A percentile compares a stretch with the other conserved stretches of the same genome.
Conservation (phyloP, 129 eudicot species). For the Chrysanthemum seticuspe region DNA sequence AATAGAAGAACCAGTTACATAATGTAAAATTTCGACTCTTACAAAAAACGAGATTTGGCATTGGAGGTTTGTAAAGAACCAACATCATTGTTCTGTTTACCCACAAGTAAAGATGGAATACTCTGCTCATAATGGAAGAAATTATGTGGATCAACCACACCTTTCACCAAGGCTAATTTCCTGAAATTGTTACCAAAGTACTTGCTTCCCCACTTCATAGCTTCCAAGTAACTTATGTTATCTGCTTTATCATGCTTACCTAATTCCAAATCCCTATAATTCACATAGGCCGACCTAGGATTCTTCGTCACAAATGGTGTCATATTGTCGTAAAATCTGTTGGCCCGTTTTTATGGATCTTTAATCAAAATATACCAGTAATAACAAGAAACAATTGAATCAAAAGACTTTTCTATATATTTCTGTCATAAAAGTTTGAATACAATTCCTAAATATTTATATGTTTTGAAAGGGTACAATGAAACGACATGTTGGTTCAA, state of each 20-base stretch:
- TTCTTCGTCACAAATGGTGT: neutral
- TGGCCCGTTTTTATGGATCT: too few relatives aligned
- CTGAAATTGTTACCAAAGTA: neutral
- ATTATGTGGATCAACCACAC: neutral
- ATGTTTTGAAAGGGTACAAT: too few relatives aligned
- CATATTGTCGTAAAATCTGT: slow-evolving; percentile 2
- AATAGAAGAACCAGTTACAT: neutral
- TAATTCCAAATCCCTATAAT: slow-evolving; percentile 4
- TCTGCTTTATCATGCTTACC: neutral
- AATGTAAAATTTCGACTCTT: neutral
- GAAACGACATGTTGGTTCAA: too few relatives aligned
- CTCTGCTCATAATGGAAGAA: slow-evolving; percentile 2
- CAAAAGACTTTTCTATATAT: too few relatives aligned
- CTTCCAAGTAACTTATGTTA: neutral
- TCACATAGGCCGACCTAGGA: slow-evolving; percentile 5
- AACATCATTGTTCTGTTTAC: neutral
- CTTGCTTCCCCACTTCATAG: slow-evolving; percentile 11
- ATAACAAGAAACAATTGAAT: too few relatives aligned
- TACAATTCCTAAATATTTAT: too few relatives aligned
- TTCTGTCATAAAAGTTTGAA: too few relatives aligned
- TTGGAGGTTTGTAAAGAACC: neutral
- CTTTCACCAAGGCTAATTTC: slow-evolving; percentile 9
- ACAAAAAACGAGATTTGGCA: neutral
- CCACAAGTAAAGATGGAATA: neutral
- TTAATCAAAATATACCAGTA: too few relatives aligned